Percentiles rank a stretch among this genome's conserved stretches.
phyloP scores from a whole-genome alignment of 2,329 filamentous ascomycete genomes.

The Fusarium pseudograminearum region DNA sequence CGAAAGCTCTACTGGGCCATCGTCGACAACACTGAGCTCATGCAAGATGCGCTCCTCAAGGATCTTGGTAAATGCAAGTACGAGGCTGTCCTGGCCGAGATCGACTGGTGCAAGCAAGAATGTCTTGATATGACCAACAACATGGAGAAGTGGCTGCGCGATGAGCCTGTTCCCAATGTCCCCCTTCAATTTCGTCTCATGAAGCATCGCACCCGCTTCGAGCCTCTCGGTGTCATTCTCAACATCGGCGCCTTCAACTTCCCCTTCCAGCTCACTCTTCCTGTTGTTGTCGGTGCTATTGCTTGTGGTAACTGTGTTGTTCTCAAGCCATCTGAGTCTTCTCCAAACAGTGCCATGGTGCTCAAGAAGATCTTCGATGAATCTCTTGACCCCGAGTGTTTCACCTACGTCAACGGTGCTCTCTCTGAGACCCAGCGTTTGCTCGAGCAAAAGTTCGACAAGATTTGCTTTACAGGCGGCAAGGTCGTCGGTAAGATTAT shows the following conservation, averaged over 20 bases:
- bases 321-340: slow-evolving; percentile 89
- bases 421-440: slow-evolving; percentile 84
- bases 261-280: slow-evolving; percentile 83
- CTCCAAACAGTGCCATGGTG: slow-evolving; percentile 80
- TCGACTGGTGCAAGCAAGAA: slow-evolving; percentile 83
- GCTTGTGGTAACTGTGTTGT: slow-evolving; percentile 90
- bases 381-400: slow-evolving; percentile 81
- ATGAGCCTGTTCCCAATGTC: slow-evolving; percentile 80
- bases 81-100: slow-evolving; percentile 80
- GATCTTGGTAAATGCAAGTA: slow-evolving; percentile 84
- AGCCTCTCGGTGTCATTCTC: slow-evolving; percentile 85
- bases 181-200: slow-evolving; percentile 75
- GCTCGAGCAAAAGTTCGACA: slow-evolving; percentile 93
- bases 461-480: slow-evolving; percentile 96
- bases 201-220: slow-evolving; percentile 82
- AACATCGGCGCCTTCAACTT: slow-evolving; percentile 97
- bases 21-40: slow-evolving; percentile 78
- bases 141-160: slow-evolving; percentile 83
- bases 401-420: slow-evolving; percentile 82
- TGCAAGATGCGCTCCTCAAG: slow-evolving; percentile 79
- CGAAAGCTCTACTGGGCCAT: slow-evolving; percentile 96
- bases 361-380: slow-evolving; percentile 82
- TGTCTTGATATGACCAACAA: slow-evolving; percentile 83
- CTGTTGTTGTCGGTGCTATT: slow-evolving; percentile 88
- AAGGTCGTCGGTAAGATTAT: slow-evolving; percentile 85